Percentiles rank a stretch among this genome's conserved stretches.
phyloP scores from a whole-genome alignment of 2,329 filamentous ascomycete genomes.

The Colletotrichum sojae region DNA sequence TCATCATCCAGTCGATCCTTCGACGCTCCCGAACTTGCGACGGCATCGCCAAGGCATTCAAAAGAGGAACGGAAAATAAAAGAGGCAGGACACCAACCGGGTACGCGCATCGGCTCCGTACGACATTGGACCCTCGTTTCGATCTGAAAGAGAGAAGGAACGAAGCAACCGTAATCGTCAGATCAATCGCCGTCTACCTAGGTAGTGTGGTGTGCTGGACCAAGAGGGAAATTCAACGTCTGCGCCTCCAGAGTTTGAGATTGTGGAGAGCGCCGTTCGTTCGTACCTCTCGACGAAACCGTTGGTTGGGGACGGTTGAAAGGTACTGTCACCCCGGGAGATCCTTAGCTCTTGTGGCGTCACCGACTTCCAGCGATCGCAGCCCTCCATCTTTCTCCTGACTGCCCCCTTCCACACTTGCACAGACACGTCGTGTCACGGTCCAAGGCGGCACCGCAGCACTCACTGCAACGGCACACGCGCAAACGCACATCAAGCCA shows the following conservation, averaged over 20 bases:
- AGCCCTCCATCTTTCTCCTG: conserved; percentile 18
- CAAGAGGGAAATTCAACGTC: conserved; percentile 5
- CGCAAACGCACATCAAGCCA: conserved; percentile 14
- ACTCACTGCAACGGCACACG: conserved; percentile 25
- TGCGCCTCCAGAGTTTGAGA: conserved; percentile 15
- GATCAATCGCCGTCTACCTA: conserved; percentile 7
- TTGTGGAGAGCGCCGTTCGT: conserved; percentile 37
- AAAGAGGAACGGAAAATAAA: background rate
- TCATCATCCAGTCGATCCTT: conserved; percentile 17
- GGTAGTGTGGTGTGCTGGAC: background rate
- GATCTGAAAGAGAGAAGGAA: conserved; percentile 10
- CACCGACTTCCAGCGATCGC: conserved; percentile 30
- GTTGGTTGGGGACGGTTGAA: conserved; percentile 17
- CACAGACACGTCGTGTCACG: conserved; percentile 30
- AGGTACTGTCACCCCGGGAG: background rate
- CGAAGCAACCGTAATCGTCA: conserved; percentile 6
- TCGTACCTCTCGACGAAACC: conserved; percentile 28
- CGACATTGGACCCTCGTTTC: conserved; percentile 13
- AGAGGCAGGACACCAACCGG: conserved; percentile 6
- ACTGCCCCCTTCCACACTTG: conserved; percentile 26
- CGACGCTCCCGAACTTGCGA: conserved; percentile 14
- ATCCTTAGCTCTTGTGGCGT: conserved; percentile 31
- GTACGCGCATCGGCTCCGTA: background rate
- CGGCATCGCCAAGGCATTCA: background rate
- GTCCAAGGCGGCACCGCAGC: conserved; percentile 23